These are phyloP conservation scores for Zanthoxylum bungeanum DNA, from an alignment of 345 rosid species.

Conservation along the genomic window DNA sequence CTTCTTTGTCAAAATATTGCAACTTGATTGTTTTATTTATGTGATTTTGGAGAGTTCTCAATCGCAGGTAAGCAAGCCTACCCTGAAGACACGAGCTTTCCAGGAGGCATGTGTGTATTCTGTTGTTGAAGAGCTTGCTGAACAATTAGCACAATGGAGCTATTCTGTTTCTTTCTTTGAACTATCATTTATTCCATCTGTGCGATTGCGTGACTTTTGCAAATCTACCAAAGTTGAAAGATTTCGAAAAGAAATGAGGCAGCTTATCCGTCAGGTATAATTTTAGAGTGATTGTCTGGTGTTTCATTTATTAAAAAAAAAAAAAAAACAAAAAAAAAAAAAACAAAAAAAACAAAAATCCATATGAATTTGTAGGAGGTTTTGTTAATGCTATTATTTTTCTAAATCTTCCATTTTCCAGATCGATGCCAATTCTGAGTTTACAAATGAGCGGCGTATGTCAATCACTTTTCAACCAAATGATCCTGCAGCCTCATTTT, in stretches of 20 bases:
- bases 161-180: conserved; percentile 80
- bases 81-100: conserved; percentile 83
- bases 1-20: not conserved
- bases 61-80: conserved; percentile 70
- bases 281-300: not conserved
- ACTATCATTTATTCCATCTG: conserved; percentile 73
- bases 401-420: conserved; percentile 21
- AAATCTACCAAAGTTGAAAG: conserved; percentile 82
- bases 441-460: conserved; percentile 59
- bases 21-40: not conserved
- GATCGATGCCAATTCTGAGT: conserved; percentile 67
- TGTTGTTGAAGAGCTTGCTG: conserved; percentile 82
- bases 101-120: conserved; percentile 92
- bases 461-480: conserved; percentile 61
- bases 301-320: not conserved
- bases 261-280: conserved; percentile 74
- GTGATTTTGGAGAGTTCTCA: conserved; percentile 10
- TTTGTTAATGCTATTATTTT: conserved; percentile 15
- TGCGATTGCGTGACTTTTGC: conserved; percentile 70
- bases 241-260: conserved; percentile 83
- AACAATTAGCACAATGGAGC: conserved; percentile 94
- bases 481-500: conserved; percentile 59
- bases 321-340: no score
- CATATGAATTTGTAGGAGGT: not conserved
- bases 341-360: no score